These are phyloP conservation scores for Mucuna pruriens DNA, from an alignment of 306 rosid species.

Conservation along the genomic window DNA sequence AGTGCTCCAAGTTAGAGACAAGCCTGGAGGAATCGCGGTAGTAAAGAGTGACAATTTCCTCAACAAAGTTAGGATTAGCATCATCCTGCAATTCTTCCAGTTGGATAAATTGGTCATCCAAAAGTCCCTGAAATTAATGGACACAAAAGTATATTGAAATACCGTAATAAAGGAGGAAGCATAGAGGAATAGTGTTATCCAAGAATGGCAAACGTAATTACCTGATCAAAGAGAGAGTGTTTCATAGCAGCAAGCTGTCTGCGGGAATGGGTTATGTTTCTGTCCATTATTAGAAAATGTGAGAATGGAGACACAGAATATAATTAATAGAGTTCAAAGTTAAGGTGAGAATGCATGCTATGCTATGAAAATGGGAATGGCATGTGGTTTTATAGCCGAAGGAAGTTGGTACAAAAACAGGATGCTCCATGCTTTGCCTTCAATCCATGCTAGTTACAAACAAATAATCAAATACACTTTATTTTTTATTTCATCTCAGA, in stretches of 20 bases:
- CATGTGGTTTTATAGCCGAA: constrained; percentile 56
- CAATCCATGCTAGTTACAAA: too few relatives aligned
- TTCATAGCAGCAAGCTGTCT: constrained; percentile 66
- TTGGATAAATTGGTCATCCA: constrained; percentile 92
- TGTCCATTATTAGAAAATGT: constrained; percentile 51
- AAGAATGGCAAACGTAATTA: neutral
- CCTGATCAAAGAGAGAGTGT: constrained; percentile 93
- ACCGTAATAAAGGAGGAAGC: neutral
- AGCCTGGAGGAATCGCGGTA: constrained; percentile 78
- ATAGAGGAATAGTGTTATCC: too few relatives aligned
- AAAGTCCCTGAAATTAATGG: constrained; percentile 57
- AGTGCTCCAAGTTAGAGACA: constrained; percentile 64
- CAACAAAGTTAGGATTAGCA: constrained; percentile 88
- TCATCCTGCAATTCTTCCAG: constrained; percentile 93
- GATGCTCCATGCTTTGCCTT: too few relatives aligned
- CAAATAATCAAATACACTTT: neutral
- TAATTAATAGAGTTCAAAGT: too few relatives aligned
- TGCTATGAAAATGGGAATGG: constrained; percentile 28
- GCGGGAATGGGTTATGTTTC: constrained; percentile 55
- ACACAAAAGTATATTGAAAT: neutral
- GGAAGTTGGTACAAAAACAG: too few relatives aligned
- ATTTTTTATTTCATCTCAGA: neutral
- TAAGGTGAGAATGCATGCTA: constrained; percentile 34
- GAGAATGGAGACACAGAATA: too few relatives aligned
- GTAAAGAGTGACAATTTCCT: constrained; percentile 79